Percentiles rank a stretch among this genome's conserved stretches.
Conservation (phyloP, 768 basidiomycete species). For the Austroboletus festivus region DNA sequence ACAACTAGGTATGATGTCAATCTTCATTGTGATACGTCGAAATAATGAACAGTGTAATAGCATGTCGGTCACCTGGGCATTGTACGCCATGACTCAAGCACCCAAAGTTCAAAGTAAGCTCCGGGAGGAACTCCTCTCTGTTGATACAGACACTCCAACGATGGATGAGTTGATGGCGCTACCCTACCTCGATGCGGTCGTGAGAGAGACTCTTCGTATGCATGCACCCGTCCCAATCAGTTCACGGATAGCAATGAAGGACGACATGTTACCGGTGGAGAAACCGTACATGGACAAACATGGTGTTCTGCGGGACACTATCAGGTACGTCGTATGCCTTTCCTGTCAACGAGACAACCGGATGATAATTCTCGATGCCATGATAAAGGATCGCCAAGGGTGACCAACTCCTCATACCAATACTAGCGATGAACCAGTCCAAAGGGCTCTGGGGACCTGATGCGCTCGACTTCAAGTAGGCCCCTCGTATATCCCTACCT, state of each 20-base stretch:
- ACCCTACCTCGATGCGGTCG: slow-evolving; percentile 66
- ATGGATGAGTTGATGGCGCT: slow-evolving; percentile 69
- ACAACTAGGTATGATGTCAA: slow-evolving; percentile 42
- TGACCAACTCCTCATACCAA: slow-evolving; percentile 47
- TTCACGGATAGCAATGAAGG: slow-evolving; percentile 43
- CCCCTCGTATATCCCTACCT: not conserved
- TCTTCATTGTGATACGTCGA: too few relatives aligned
- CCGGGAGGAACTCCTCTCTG: slow-evolving; percentile 51
- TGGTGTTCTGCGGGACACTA: slow-evolving; percentile 39
- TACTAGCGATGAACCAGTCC: slow-evolving; percentile 50
- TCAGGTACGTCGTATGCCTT: slow-evolving; percentile 31
- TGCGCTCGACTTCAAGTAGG: slow-evolving; percentile 57
- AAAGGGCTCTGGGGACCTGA: slow-evolving; percentile 62
- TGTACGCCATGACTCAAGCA: slow-evolving; percentile 51
- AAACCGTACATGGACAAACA: slow-evolving; percentile 43
- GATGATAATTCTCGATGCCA: not conserved
- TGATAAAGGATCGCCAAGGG: slow-evolving; percentile 42
- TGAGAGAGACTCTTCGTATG: slow-evolving; percentile 57
- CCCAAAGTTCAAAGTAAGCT: slow-evolving; percentile 52
- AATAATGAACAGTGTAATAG: not conserved
- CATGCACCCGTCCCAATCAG: slow-evolving; percentile 49
- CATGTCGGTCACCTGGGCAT: slow-evolving; percentile 53
- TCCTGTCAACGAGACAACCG: not conserved
- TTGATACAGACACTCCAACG: slow-evolving; percentile 54
- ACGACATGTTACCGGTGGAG: slow-evolving; percentile 51